Evolutionary conservation across 192 early-diverging fungal genomes (phyloP).

Genomic region (Gryganskiella cystojenkinii): DNA sequence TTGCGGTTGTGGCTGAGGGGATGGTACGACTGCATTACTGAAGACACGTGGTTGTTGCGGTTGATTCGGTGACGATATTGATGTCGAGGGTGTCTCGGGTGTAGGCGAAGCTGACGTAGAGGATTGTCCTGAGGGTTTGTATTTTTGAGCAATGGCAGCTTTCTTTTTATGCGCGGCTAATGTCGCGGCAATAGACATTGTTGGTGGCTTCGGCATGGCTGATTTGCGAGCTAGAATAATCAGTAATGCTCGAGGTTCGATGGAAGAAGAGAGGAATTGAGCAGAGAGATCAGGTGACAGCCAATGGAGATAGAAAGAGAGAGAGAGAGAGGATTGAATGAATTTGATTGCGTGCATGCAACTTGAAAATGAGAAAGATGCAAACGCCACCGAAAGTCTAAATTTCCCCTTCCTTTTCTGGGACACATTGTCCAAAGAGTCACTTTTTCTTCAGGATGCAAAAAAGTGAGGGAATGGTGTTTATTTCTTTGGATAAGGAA

Average conservation of each 20-base stretch:
- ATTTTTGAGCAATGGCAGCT: conserved; percentile 16
- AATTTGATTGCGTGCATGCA: not conserved
- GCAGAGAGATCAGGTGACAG: conserved; percentile 1
- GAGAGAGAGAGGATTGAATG: not conserved
- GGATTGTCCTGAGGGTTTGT: conserved; percentile 6
- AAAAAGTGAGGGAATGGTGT: no score
- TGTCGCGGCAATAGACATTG: conserved; percentile 46
- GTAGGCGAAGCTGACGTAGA: not conserved
- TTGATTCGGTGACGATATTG: not conserved
- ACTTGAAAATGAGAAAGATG: not conserved
- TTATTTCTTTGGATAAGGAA: no score
- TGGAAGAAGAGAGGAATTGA: conserved; percentile 1
- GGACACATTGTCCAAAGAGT: conserved; percentile 7
- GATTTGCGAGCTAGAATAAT: not conserved
- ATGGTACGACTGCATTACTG: not conserved
- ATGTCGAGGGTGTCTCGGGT: not conserved
- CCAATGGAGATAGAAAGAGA: not conserved
- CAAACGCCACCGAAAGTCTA: not conserved
- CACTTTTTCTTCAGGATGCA: conserved; percentile 2
- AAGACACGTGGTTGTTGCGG: not conserved
- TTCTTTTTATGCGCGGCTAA: conserved; percentile 36
- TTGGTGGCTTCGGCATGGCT: conserved; percentile 8
- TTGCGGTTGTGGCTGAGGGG: not conserved
- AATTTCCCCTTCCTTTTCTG: no score
- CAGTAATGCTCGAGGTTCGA: no score